Base-by-base conservation (phyloP, 306 rosid genomes). In the Gastrolobium bilobum region DNA sequence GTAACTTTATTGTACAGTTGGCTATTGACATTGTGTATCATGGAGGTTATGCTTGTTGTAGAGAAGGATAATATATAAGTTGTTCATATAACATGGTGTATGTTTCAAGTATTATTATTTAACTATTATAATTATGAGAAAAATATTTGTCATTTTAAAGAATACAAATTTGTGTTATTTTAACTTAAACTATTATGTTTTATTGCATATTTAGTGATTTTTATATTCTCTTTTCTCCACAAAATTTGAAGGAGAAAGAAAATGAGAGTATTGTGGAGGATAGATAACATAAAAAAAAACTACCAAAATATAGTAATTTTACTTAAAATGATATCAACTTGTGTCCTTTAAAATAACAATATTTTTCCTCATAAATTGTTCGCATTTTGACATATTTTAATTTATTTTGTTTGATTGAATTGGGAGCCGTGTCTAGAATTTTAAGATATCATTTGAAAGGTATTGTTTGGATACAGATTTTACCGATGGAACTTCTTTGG, bases 1-100 rank as follows among this genome's bases (percentile, higher is more conserved):
- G 86, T 66, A 75, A 74, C 88, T 77, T 46, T 56, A 83, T 79
- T 89, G 92, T 91, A 84, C 88, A 84, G 89, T 63, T 82, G 59
- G 61, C 43, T 63, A 64, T 77, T 51, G 50, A 71, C 57, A 56
- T 83, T 61, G 59, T 83, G 83, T 76, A 80, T 86, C 63, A 79
- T 76, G 69, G 20, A 80, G 77, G n/a, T 67, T 58, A 64, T 34
- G 20, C 38, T 71, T 64, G 64, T 54, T 31, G 26, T 6, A 39
- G 83, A 50, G 62, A 67, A 50, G 53, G 51, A 73, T 79, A 48
- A 26, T 64, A 61, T 33, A 56, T 78, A 14, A 56, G 53, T 54
- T 71, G 8, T 77, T 77, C 54, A 70, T 60, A 33, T 69, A 31
- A 68, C 78, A 34, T 52, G 37, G 13, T 53, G 10, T 68, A 54